These are phyloP conservation scores for Trichosanthes truncata DNA, from an alignment of 306 rosid species.

Conservation along the genomic window DNA sequence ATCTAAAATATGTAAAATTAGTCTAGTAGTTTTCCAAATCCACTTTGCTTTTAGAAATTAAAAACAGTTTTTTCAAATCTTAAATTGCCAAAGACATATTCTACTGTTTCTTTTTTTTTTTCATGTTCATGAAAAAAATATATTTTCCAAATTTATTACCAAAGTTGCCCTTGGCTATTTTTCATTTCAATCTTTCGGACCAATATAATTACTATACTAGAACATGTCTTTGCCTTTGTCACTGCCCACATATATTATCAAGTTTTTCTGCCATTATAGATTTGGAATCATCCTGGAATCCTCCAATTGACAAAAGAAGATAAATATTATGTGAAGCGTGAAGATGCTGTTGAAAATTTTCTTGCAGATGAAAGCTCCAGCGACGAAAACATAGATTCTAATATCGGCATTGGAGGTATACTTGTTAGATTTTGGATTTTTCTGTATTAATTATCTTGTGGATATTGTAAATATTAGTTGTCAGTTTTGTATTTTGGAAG, in stretches of 20 bases:
- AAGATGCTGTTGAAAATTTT: conserved; percentile 76
- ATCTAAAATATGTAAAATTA: not conserved
- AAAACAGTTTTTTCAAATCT: not conserved
- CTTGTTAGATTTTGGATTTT: not conserved
- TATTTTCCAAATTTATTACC: not conserved
- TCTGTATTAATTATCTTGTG: not conserved
- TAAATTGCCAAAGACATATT: not conserved
- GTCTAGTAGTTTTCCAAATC: not conserved
- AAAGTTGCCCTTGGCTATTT: not conserved
- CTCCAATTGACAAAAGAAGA: conserved; percentile 87
- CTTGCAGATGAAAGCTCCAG: conserved; percentile 90
- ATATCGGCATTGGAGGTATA: conserved; percentile 62
- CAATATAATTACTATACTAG: not conserved
- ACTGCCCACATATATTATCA: conserved; percentile 10
- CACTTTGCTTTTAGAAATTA: not conserved
- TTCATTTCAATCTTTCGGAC: not conserved
- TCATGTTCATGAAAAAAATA: not conserved
- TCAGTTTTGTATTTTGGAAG: not conserved
- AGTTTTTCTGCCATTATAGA: conserved; percentile 46
- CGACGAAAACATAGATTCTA: conserved; percentile 77
- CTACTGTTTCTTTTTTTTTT: too few species aligned
- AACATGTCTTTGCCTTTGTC: not conserved
- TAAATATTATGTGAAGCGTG: conserved; percentile 50
- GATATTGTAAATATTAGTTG: not conserved
- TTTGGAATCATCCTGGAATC: conserved; percentile 99